Conservation (phyloP, 2,329 filamentous ascomycete genomes). For the Aureobasidium sp. region DNA sequence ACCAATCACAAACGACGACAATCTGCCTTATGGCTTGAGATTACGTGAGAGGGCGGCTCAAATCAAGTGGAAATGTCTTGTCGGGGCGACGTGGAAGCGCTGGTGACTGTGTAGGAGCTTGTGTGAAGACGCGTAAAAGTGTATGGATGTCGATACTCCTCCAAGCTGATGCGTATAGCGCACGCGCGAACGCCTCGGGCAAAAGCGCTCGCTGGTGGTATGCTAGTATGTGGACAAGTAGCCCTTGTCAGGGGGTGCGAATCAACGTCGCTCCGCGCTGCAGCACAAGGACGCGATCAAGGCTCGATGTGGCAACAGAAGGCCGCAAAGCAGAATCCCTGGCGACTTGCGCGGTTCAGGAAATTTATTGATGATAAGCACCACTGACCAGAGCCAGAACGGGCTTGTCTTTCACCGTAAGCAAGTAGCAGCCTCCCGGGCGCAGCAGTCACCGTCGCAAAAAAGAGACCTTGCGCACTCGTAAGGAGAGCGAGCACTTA, state of each 20-base stretch:
- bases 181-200: neutral
- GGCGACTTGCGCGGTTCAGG: neutral
- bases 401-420: conserved; percentile 13
- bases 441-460: conserved; percentile 18
- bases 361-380: conserved; percentile 15
- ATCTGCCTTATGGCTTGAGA: conserved; percentile 16
- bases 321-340: conserved; percentile 13
- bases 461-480: conserved; percentile 15
- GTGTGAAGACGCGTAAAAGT: conserved; percentile 6
- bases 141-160: conserved; percentile 8
- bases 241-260: neutral
- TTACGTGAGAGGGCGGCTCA: conserved; percentile 15
- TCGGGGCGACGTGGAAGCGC: conserved; percentile 9
- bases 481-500: conserved; percentile 17
- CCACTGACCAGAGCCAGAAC: conserved; percentile 15
- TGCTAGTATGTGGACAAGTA: neutral
- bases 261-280: conserved; percentile 12
- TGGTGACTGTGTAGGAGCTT: conserved; percentile 7
- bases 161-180: neutral
- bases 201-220: conserved; percentile 3
- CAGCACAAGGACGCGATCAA: conserved; percentile 11
- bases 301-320: conserved; percentile 14
- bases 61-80: conserved; percentile 15
- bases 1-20: conserved; percentile 16
- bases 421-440: conserved; percentile 13